phyloP scores from a whole-genome alignment of 306 rosid genomes.

The Dalbergia oliveri region DNA sequence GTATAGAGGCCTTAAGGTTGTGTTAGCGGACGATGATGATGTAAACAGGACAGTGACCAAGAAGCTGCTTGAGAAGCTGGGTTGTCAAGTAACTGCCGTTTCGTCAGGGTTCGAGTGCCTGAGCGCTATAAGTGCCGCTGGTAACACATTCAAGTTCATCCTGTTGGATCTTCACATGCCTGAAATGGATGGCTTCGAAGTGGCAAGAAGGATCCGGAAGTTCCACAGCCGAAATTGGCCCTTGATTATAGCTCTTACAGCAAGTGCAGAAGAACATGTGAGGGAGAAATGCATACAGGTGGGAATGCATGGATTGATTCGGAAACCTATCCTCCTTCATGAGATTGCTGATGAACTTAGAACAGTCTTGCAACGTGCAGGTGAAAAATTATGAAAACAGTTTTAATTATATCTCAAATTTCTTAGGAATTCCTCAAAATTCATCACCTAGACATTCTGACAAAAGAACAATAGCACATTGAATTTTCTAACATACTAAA shows the following conservation, averaged over 20 bases:
- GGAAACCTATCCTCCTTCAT: conserved; percentile 73
- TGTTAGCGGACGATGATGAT: conserved; percentile 73
- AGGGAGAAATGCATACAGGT: conserved; percentile 72
- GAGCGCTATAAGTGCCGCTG: conserved; percentile 51
- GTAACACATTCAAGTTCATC: conserved; percentile 56
- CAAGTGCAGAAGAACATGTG: conserved; percentile 73
- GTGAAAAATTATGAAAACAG: conserved; percentile 55
- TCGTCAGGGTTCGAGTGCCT: conserved; percentile 84
- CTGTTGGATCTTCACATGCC: conserved; percentile 89
- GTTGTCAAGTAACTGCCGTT: conserved; percentile 75
- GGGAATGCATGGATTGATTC: conserved; percentile 83
- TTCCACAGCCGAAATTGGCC: conserved; percentile 69
- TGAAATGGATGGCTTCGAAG: conserved; percentile 85
- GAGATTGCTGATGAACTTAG: conserved; percentile 74
- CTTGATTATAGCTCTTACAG: conserved; percentile 71
- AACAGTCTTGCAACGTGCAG: conserved; percentile 63
- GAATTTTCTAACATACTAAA: conserved; percentile 39
- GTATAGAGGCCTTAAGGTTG: conserved; percentile 69
- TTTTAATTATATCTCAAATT: conserved; percentile 22
- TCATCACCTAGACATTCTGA: conserved; percentile 9
- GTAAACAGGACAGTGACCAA: conserved; percentile 78
- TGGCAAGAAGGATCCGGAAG: conserved; percentile 72
- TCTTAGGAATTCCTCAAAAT: conserved; percentile 30
- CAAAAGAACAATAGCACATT: not conserved
- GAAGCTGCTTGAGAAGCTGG: conserved; percentile 88